These are phyloP conservation scores for Tetrahymena thermophila DNA, from an alignment of 73 alveolate species.

Conservation along the genomic window DNA sequence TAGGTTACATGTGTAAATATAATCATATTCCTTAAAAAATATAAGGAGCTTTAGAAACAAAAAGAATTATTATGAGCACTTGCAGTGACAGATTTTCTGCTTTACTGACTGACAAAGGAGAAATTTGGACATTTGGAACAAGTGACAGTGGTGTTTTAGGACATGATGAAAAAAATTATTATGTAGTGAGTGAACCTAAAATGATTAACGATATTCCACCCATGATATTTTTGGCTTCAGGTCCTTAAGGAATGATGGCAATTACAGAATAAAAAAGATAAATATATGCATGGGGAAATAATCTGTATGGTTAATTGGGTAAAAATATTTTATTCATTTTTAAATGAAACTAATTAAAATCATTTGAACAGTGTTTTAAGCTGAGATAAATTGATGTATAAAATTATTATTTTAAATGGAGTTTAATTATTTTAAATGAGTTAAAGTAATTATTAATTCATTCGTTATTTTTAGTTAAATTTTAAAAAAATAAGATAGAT, in stretches of 20 bases:
- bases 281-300: conserved; percentile 40
- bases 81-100: conserved; percentile 40
- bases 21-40: conserved; percentile 9
- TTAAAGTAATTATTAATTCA: too few relatives aligned
- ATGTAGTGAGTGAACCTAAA: conserved; percentile 39
- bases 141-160: conserved; percentile 41
- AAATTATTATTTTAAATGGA: too few relatives aligned
- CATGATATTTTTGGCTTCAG: conserved; percentile 18
- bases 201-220: conserved; percentile 39
- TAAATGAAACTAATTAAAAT: neutral
- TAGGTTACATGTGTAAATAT: conserved; percentile 26
- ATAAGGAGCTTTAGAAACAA: conserved; percentile 34
- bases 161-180: conserved; percentile 23
- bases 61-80: conserved; percentile 3
- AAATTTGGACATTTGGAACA: conserved; percentile 42
- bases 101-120: conserved; percentile 25
- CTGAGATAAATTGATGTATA: neutral
- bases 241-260: conserved; percentile 36
- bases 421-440: too few relatives aligned
- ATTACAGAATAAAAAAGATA: conserved; percentile 3
- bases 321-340: neutral
- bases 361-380: neutral
- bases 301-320: conserved; percentile 28
- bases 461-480: too few relatives aligned
- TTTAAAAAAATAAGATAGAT: too few relatives aligned